Conservation (phyloP, 2,329 filamentous ascomycete genomes). For the Dactylonectria macrodidyma region DNA sequence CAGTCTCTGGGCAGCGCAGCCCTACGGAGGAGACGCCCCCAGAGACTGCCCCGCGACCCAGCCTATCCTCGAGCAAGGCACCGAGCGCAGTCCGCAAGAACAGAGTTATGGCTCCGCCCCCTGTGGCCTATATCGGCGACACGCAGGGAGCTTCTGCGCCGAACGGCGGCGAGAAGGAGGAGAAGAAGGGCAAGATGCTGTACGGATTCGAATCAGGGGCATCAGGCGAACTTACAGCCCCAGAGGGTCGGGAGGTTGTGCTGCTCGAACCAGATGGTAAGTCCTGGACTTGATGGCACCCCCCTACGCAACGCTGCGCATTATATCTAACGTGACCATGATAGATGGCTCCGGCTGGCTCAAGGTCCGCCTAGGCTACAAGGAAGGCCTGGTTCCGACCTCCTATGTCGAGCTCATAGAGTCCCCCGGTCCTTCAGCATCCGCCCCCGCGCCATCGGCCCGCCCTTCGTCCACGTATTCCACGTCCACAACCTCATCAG, state of each 20-base stretch:
- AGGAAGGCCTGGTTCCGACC: slow-evolving; percentile 89
- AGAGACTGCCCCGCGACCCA: slow-evolving; percentile 42
- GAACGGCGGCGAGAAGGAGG: slow-evolving; percentile 58
- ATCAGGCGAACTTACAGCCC: slow-evolving; percentile 84
- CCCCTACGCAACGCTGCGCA: background rate
- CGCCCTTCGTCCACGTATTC: slow-evolving; percentile 85
- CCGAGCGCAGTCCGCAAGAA: slow-evolving; percentile 67
- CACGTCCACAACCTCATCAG: slow-evolving; percentile 68
- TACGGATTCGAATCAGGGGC: slow-evolving; percentile 87
- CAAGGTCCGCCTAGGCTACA: slow-evolving; percentile 81
- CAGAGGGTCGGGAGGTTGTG: slow-evolving; percentile 83
- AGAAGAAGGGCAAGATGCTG: slow-evolving; percentile 86
- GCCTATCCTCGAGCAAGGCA: slow-evolving; percentile 49
- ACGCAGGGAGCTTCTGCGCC: slow-evolving; percentile 67
- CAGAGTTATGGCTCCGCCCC: slow-evolving; percentile 89
- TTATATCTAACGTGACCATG: slow-evolving; percentile 30
- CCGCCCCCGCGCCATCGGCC: slow-evolving; percentile 61
- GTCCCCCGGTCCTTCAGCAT: slow-evolving; percentile 58
- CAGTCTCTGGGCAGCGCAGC: slow-evolving; percentile 63
- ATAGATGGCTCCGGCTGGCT: slow-evolving; percentile 93
- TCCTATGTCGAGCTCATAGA: slow-evolving; percentile 81
- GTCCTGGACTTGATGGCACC: slow-evolving; percentile 48
- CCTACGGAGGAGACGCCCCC: slow-evolving; percentile 65
- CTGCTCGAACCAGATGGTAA: slow-evolving; percentile 91
- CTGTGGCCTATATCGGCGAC: slow-evolving; percentile 82